Percentiles rank a stretch among this genome's conserved stretches.
These are phyloP conservation scores for Golovinomyces cichoracearum DNA, from an alignment of 2,329 filamentous ascomycete genomes.

Conservation along the genomic window DNA sequence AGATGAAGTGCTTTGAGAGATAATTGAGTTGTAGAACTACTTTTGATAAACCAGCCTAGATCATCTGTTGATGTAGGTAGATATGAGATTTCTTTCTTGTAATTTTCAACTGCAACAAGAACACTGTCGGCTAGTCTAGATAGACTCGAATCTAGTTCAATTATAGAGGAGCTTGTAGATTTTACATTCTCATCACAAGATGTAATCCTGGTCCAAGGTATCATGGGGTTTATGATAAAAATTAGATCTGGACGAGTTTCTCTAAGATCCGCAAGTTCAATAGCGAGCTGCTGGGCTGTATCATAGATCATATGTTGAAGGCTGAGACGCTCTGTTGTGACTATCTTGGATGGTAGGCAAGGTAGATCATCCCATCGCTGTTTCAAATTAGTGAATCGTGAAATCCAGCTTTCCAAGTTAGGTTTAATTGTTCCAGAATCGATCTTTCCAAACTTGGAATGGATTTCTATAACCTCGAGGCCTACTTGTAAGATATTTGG, in stretches of 20 bases:
- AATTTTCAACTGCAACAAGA: slow-evolving; percentile 53
- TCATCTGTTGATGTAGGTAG: slow-evolving; percentile 35
- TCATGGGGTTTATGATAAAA: slow-evolving; percentile 40
- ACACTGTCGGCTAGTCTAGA: slow-evolving; percentile 46
- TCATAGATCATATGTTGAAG: slow-evolving; percentile 7
- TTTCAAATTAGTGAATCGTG: slow-evolving; percentile 21
- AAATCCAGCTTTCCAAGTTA: slow-evolving; percentile 25
- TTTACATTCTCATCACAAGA: slow-evolving; percentile 3
- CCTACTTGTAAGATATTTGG: slow-evolving; percentile 39
- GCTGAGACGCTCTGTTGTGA: slow-evolving; percentile 16
- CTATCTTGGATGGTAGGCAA: slow-evolving; percentile 26
- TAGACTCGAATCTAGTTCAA: slow-evolving; percentile 29
- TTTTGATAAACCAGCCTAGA: slow-evolving; percentile 31
- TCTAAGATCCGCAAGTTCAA: slow-evolving; percentile 19
- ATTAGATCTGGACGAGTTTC: slow-evolving; percentile 28
- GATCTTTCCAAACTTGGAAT: slow-evolving; percentile 33
- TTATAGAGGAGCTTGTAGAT: slow-evolving; percentile 2
- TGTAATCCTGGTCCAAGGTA: slow-evolving; percentile 30
- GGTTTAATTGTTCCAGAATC: slow-evolving; percentile 22
- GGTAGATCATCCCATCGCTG: slow-evolving; percentile 20
- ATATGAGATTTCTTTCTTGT: slow-evolving; percentile 28
- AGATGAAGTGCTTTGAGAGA: slow-evolving; percentile 12
- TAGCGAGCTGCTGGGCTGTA: slow-evolving; percentile 5
- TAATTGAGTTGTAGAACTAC: slow-evolving; percentile 6
- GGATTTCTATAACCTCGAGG: slow-evolving; percentile 34